These are phyloP conservation scores for Plasmodium berghei DNA, from an alignment of 169 alveolate species.

Conservation along the genomic window DNA sequence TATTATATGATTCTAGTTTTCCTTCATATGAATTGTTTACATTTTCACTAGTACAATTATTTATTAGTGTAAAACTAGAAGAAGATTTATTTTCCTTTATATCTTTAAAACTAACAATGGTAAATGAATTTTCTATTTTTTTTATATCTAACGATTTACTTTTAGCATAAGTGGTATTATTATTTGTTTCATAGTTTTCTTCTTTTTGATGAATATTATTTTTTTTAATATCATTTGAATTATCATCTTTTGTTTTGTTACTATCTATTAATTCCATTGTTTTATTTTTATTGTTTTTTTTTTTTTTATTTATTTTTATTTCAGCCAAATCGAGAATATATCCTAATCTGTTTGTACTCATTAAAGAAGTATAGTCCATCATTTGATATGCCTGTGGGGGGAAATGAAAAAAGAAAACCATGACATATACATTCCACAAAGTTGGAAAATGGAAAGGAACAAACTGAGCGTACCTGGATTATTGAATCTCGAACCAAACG, in stretches of 20 bases:
- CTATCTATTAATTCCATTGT: constrained; percentile 36
- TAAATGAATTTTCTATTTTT: neutral
- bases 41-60: neutral
- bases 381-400: constrained; percentile 78
- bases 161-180: neutral
- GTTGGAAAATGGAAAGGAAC: neutral
- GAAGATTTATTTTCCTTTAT: neutral
- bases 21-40: neutral
- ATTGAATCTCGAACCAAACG: constrained; percentile 80
- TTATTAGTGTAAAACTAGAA: too few species aligned
- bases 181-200: constrained; percentile 1
- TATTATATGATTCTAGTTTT: too few species aligned
- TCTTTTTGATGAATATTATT: neutral
- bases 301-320: constrained; percentile 62
- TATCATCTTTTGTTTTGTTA: constrained; percentile 8
- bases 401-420: neutral
- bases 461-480: constrained; percentile 63
- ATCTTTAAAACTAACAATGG: neutral
- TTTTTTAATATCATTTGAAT: constrained; percentile 13
- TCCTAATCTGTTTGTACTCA: constrained; percentile 80
- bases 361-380: constrained; percentile 79
- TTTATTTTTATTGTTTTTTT: constrained; percentile 27
- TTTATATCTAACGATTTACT: neutral
- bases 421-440: neutral
- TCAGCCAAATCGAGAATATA: constrained; percentile 77